These are phyloP conservation scores for Rhodomyrtus tomentosa DNA, from an alignment of 345 rosid species.

Conservation along the genomic window DNA sequence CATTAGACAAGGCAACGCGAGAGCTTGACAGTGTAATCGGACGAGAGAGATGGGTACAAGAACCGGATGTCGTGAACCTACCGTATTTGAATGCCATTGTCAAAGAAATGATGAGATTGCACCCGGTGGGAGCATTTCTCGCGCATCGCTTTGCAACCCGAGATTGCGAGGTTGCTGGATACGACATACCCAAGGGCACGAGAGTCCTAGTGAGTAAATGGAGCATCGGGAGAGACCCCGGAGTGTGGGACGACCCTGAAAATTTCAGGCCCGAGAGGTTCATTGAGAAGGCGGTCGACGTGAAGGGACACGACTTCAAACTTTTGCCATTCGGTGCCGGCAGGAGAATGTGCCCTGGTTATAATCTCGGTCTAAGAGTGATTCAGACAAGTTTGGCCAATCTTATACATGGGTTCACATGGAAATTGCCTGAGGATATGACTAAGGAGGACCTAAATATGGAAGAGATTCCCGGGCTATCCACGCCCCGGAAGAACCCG, in stretches of 20 bases:
- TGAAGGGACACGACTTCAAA: constrained; percentile 27
- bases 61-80: constrained; percentile 17
- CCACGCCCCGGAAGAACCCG: constrained; percentile 3
- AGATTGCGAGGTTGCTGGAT: constrained; percentile 6
- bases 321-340: constrained; percentile 39
- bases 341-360: constrained; percentile 21
- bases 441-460: background rate
- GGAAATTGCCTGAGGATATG: background rate
- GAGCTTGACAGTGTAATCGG: constrained; percentile 34
- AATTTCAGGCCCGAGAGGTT: constrained; percentile 17
- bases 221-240: constrained; percentile 11
- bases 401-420: constrained; percentile 4
- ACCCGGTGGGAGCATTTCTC: constrained; percentile 3
- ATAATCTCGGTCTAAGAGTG: constrained; percentile 6
- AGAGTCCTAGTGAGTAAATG: constrained; percentile 2
- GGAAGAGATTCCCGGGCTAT: constrained; percentile 1
- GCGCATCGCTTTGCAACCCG: constrained; percentile 3
- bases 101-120: constrained; percentile 24
- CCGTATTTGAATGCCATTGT: constrained; percentile 25
- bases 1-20: constrained; percentile 2
- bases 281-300: constrained; percentile 3
- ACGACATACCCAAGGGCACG: constrained; percentile 9
- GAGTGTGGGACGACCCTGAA: constrained; percentile 5
- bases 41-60: constrained; percentile 18
- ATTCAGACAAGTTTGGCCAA: constrained; percentile 1